Evolutionary conservation across 2,329 filamentous ascomycete genomes (phyloP), one percentile per base, ranked within the genome.

Genomic region (Ilyonectria sp.): DNA sequence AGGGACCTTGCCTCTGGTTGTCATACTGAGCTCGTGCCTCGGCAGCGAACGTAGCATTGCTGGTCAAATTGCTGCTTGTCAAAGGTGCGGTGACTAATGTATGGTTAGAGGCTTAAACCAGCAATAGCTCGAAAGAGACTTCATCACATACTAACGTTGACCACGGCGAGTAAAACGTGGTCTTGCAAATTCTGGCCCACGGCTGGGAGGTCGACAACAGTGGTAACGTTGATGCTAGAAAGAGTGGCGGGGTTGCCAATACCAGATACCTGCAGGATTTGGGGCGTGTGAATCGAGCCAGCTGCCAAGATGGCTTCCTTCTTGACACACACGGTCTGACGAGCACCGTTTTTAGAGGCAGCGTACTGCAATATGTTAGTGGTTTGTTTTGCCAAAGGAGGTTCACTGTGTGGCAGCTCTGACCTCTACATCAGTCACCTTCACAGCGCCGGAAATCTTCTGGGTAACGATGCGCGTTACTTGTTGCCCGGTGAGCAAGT

Each of bases 181-280:
- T 85, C 83, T 35, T 84, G 81, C 21, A 85, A 79, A 67, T 85
- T 85, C 52, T 83, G 76, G 3, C 86, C 86, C 1, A 88, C 86
- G 0, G 82, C 84, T 0, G 86, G 84, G 0, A 85, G 77, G 55
- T 87, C 80, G 1, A 82, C 76, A 0, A 86, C 63, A 0, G 83
- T 70, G 0, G 77, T 68, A n/a, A 89, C 84, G 0, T 76, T 76
- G 17, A 83, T 75, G 6, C 69, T 68, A 0, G 76, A 58, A 6
- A 89, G 72, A 1, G 82, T 69, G 3, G 75, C 71, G 13, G 73
- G 69, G 6, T 79, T 76, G 0, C 86, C 86, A 8, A 88, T 80
- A 1, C 86, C 86, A n/a, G 85, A 87, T 2, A 85, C 76, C 69
- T 87, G 82, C 0, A 88, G 79, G 4, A 88, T 74, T 54, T 86